These are phyloP conservation scores for Penicillium roqueforti DNA, from an alignment of 495 filamentous ascomycete species.

Conservation along the genomic window DNA sequence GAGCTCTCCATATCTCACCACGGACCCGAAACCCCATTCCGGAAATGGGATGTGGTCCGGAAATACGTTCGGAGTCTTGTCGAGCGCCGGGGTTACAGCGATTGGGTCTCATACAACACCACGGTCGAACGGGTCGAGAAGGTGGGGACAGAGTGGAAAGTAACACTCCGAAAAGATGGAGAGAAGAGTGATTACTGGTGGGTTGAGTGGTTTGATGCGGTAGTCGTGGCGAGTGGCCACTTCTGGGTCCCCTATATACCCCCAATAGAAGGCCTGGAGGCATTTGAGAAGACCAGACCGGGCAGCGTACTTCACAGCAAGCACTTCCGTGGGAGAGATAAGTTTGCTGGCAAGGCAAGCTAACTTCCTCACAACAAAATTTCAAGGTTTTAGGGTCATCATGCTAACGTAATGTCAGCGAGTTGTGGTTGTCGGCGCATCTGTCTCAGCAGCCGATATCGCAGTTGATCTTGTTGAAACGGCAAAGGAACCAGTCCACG, in stretches of 20 bases:
- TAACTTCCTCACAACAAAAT: background rate
- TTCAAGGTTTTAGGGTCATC: background rate
- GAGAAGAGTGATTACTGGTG: constrained; percentile 16
- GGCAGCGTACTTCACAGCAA: constrained; percentile 15
- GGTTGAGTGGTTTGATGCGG: constrained; percentile 50
- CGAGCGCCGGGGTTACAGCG: background rate
- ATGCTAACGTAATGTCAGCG: background rate
- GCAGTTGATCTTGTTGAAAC: constrained; percentile 7
- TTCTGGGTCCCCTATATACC: constrained; percentile 64
- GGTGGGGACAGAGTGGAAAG: constrained; percentile 5
- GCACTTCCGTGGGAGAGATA: constrained; percentile 3
- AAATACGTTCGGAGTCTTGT: background rate
- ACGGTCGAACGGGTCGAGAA: constrained; percentile 19
- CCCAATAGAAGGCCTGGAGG: constrained; percentile 26
- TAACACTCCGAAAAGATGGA: constrained; percentile 7
- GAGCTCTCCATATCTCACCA: background rate
- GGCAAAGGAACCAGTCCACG: background rate
- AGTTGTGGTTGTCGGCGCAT: constrained; percentile 17
- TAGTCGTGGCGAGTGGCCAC: constrained; percentile 70
- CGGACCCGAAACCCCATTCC: background rate
- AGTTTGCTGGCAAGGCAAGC: constrained; percentile 8
- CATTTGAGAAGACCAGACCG: constrained; percentile 6
- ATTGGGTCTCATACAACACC: constrained; percentile 1
- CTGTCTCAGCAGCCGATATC: constrained; percentile 14
- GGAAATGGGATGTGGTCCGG: background rate